Base-by-base conservation (phyloP, 2,329 filamentous ascomycete species). In the Diaporthe longicolla region DNA sequence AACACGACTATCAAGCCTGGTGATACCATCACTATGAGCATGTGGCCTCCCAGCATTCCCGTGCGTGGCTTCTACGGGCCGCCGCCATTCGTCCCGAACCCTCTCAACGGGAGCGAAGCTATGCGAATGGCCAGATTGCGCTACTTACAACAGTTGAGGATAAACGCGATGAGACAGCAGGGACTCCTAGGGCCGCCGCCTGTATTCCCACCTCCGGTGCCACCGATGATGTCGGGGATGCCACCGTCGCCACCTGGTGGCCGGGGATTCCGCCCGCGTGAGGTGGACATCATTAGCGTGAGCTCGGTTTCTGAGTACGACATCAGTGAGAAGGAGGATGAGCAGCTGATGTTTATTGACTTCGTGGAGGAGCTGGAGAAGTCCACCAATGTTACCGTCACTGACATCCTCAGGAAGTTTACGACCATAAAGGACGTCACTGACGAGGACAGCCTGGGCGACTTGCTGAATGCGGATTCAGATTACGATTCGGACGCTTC, bases 311-410 rank as follows among this genome's bases (percentile, higher is more conserved):
- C 48, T 26, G n/a, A 13, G n/a, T 24, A 61, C 10, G 35, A 52
- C 1, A 72, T 74, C 19, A 74, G 52, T 11, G 58, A 40, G 59
- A 45, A 71, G 8, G 73, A 74, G 40, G 59, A 74, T 7, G 58
- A 68, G 54, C 69, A 74, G 32, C 26, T 74, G 26, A 68, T 37
- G 43, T 72, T 74, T 54, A 32, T 74, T 13, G 48, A 74, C 43
- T 74, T 72, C 5, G 35, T 68, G 24, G 61, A 54, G 17, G 73
- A 72, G 54, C 32, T 66, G 17, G 43, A 68, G 54, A 72, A 72
- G 69, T 26, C 9, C 13, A 59, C 54, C 21, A 8, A 2, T 35
- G 40, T 58, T 4, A 66, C 69, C 40, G 24, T 61, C 24, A 45
- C 58, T 9, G 69, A 68, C 17, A 43, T 74, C 10, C 61, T 72